A percentile compares a stretch with the other conserved stretches of the same genome.
These are phyloP conservation scores for Verticillium isaacii DNA, from an alignment of 2,329 filamentous ascomycete genomes.

Conservation along the genomic window DNA sequence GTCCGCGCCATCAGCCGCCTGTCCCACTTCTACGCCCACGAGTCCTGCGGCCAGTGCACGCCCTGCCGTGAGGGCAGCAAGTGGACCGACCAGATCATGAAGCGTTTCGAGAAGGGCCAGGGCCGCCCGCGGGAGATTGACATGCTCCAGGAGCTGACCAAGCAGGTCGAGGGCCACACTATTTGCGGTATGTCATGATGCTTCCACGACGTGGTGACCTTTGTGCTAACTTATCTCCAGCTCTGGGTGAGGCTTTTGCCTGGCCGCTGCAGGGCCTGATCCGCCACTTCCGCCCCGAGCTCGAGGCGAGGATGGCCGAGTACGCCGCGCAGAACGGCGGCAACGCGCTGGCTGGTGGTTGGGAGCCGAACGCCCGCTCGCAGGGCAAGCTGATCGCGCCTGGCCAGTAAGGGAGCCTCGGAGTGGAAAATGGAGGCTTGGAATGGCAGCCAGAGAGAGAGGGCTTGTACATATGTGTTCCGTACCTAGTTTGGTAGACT, in stretches of 20 bases:
- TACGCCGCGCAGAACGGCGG: slow-evolving; percentile 71
- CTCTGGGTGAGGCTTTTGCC: slow-evolving; percentile 93
- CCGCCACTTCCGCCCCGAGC: slow-evolving; percentile 93
- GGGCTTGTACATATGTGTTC: slow-evolving; percentile 16
- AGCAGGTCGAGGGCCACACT: slow-evolving; percentile 98
- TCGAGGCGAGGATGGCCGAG: slow-evolving; percentile 84
- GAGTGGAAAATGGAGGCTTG: slow-evolving; percentile 5
- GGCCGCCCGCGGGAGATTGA: slow-evolving; percentile 91
- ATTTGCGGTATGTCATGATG: slow-evolving; percentile 71
- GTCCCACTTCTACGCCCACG: slow-evolving; percentile 96
- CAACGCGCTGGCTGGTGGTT: slow-evolving; percentile 77
- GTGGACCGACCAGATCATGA: slow-evolving; percentile 99
- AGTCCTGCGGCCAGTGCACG: slow-evolving; percentile 97
- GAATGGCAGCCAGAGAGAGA: slow-evolving; percentile 10
- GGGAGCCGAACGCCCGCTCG: slow-evolving; percentile 68
- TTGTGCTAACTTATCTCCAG: slow-evolving; percentile 35
- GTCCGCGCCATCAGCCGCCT: slow-evolving; percentile 90
- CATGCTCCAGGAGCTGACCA: slow-evolving; percentile 98
- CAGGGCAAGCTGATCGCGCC: slow-evolving; percentile 84
- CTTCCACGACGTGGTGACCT: neutral
- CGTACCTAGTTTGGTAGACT: slow-evolving; percentile 14
- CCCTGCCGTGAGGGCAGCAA: slow-evolving; percentile 99
- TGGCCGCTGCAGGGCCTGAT: slow-evolving; percentile 99
- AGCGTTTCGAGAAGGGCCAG: slow-evolving; percentile 87
- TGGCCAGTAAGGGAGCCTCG: slow-evolving; percentile 62